Conservation (phyloP, 2,329 filamentous ascomycete genomes). For the Camptophora hylomeconis region DNA sequence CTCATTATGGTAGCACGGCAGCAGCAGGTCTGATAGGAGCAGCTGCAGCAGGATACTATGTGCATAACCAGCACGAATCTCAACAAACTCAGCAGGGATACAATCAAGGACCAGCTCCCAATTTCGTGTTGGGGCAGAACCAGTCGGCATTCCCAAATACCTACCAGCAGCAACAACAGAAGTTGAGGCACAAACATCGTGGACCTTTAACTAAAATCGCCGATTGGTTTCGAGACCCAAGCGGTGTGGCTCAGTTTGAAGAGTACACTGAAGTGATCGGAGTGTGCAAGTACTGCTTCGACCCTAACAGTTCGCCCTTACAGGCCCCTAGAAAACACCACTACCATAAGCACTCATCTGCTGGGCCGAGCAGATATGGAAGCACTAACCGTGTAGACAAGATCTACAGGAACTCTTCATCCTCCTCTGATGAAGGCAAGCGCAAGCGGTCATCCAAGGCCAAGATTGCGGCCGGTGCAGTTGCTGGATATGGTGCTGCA, state of each 20-base stretch:
- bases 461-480: constrained; percentile 38
- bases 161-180: constrained; percentile 11
- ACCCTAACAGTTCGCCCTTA: constrained; percentile 41
- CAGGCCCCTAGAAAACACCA: constrained; percentile 50
- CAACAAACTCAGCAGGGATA: constrained; percentile 19
- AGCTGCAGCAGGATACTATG: constrained; percentile 30
- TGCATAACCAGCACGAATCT: constrained; percentile 22
- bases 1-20: constrained; percentile 23
- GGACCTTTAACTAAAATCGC: constrained; percentile 44
- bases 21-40: constrained; percentile 26
- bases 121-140: constrained; percentile 12
- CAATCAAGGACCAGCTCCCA: background rate
- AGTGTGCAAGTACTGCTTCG: constrained; percentile 53
- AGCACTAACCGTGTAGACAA: constrained; percentile 42
- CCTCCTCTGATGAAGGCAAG: constrained; percentile 35
- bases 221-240: constrained; percentile 50
- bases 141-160: constrained; percentile 13
- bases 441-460: constrained; percentile 30
- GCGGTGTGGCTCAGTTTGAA: constrained; percentile 53
- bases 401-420: constrained; percentile 43
- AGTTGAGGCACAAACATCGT: constrained; percentile 35
- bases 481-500: constrained; percentile 41
- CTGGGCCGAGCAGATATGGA: constrained; percentile 22
- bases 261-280: constrained; percentile 56
- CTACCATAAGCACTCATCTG: constrained; percentile 26